phyloP scores from a whole-genome alignment of 1,284 basidiomycete genomes.

The Rhodotorula sp. region DNA sequence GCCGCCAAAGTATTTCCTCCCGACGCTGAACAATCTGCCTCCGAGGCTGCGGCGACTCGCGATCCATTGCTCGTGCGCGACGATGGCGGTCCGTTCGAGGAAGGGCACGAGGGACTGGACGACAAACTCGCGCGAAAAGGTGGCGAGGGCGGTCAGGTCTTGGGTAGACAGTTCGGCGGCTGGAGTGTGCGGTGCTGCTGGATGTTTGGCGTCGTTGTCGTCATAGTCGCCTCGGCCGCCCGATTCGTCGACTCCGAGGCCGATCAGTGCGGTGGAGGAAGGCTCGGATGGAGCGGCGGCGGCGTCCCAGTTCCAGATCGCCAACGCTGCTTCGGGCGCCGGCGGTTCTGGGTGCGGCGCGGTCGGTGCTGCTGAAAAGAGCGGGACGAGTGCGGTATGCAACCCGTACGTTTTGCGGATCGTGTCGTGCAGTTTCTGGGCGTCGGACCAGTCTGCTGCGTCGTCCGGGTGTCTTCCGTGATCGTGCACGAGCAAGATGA shows the following conservation, averaged over 20 bases:
- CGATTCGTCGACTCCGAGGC: conserved; percentile 11
- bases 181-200: no score
- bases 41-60: conserved; percentile 83
- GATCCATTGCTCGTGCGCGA: conserved; percentile 91
- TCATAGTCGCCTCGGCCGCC: not conserved
- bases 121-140: conserved; percentile 84
- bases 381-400: conserved; percentile 41
- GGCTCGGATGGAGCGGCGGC: not conserved
- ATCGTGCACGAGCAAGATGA: conserved; percentile 46
- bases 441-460: conserved; percentile 32
- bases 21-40: conserved; percentile 76
- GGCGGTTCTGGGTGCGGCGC: conserved; percentile 8
- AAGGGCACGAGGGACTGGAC: conserved; percentile 88
- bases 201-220: not conserved
- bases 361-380: conserved; percentile 32
- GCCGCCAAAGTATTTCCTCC: conserved; percentile 55
- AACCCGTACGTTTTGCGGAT: conserved; percentile 44
- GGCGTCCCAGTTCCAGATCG: conserved; percentile 1
- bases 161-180: conserved; percentile 9
- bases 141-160: conserved; percentile 57
- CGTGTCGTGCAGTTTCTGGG: conserved; percentile 38
- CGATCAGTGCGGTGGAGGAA: conserved; percentile 1
- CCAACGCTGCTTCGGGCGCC: not conserved
- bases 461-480: conserved; percentile 16
- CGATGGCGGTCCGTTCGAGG: conserved; percentile 90